Conservation (phyloP, 1,139 yeast genomes). For the Hanseniaspora gamundiae region DNA sequence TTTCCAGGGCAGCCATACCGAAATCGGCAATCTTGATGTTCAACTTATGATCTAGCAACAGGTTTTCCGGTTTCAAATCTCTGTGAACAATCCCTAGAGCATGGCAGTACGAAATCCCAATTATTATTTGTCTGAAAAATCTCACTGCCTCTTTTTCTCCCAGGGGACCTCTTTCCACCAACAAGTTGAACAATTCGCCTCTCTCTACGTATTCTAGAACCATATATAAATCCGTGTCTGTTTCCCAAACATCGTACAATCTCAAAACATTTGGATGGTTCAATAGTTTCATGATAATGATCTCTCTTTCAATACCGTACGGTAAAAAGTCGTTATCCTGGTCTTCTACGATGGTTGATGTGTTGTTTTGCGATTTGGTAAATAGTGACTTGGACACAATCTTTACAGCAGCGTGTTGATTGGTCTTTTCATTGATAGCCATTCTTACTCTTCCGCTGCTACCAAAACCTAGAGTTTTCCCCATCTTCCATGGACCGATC, state of each 20-base stretch:
- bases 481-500: constrained; percentile 96
- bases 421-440: constrained; percentile 75
- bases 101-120: constrained; percentile 89
- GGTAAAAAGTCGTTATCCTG: constrained; percentile 47
- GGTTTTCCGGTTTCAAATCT: constrained; percentile 90
- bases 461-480: constrained; percentile 89
- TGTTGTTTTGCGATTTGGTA: constrained; percentile 12
- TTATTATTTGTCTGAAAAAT: constrained; percentile 83
- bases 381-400: constrained; percentile 82
- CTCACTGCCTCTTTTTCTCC: constrained; percentile 83
- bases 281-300: constrained; percentile 79
- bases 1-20: constrained; percentile 99
- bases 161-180: constrained; percentile 77
- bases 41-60: constrained; percentile 71
- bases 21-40: constrained; percentile 95
- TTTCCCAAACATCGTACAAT: constrained; percentile 98
- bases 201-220: constrained; percentile 95
- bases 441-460: constrained; percentile 88
- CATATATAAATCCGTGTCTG: constrained; percentile 79
- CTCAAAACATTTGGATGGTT: constrained; percentile 92
- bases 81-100: constrained; percentile 91
- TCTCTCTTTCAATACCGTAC: constrained; percentile 93
- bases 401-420: constrained; percentile 91
- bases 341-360: constrained; percentile 29
- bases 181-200: constrained; percentile 87